Evolutionary conservation across 139 green algal species (phyloP).

Genomic region (Yamagishiella unicocca): DNA sequence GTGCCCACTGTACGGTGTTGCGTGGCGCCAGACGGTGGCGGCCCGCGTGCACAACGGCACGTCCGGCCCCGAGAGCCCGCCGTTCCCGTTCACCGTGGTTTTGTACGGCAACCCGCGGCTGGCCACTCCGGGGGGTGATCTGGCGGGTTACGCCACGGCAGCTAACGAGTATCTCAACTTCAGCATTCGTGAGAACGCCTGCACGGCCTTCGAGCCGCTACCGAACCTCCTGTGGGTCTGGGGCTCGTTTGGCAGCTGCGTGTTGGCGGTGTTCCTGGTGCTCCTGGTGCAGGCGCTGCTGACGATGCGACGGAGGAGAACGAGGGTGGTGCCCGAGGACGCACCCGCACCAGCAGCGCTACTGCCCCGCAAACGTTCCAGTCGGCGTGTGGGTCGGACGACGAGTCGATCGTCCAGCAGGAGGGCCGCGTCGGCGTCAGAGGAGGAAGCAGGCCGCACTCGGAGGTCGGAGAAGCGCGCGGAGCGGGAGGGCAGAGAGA

Average conservation of each 20-base stretch:
- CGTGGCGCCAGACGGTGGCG: not conserved
- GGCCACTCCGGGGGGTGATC: not conserved
- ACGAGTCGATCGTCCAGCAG: not conserved
- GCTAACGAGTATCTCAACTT: not conserved
- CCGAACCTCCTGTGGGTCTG: slow-evolving; percentile 38
- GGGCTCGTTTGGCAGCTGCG: not conserved
- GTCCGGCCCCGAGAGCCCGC: no score
- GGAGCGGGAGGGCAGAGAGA: no score
- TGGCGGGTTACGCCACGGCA: not conserved
- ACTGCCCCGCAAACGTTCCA: no score
- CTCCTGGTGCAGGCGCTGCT: not conserved
- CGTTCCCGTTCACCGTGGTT: slow-evolving; percentile 17
- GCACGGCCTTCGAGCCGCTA: slow-evolving; percentile 22
- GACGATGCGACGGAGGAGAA: not conserved
- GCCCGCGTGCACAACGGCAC: not conserved
- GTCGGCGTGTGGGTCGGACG: no score
- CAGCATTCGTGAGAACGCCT: not conserved
- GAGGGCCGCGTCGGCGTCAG: not conserved
- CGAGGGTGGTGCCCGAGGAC: not conserved
- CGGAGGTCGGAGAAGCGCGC: not conserved
- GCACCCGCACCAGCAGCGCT: no score
- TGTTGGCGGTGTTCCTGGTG: not conserved
- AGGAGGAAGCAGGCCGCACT: not conserved
- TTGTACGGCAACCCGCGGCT: slow-evolving; percentile 42
- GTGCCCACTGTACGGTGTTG: slow-evolving; percentile 6